These are phyloP conservation scores for Bacidia gigantensis DNA, from an alignment of 495 filamentous ascomycete species.

Conservation along the genomic window DNA sequence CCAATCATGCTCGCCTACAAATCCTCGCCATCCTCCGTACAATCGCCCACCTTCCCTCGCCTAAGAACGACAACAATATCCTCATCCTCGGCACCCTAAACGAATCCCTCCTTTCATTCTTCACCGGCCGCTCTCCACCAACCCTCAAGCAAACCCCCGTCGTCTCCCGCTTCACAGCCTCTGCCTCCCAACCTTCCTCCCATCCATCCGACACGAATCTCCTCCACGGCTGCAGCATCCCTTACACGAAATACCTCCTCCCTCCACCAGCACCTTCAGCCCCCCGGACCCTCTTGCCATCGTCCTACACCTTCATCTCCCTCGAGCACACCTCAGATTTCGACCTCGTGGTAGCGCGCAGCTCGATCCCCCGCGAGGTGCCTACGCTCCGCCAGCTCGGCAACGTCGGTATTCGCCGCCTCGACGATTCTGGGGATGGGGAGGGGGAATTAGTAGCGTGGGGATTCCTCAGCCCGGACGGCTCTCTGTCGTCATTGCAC, in stretches of 20 bases:
- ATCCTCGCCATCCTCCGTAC: constrained; percentile 3
- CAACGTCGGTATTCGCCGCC: background rate
- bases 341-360: background rate
- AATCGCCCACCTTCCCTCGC: constrained; percentile 4
- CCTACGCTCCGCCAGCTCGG: background rate
- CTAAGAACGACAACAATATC: background rate
- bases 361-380: constrained; percentile 7
- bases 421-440: background rate
- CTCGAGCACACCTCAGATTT: background rate
- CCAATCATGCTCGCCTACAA: constrained; percentile 1
- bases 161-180: background rate
- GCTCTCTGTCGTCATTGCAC: constrained; percentile 34
- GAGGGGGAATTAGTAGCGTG: background rate
- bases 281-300: too few species aligned
- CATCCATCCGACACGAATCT: background rate
- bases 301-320: background rate
- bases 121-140: background rate
- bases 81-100: constrained; percentile 12
- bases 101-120: constrained; percentile 4
- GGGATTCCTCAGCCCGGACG: constrained; percentile 33
- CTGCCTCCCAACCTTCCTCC: constrained; percentile 2
- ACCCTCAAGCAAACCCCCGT: background rate
- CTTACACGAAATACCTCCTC: constrained; percentile 2
- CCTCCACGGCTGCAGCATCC: background rate
- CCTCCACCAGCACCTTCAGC: background rate